Percentiles rank a stretch among this genome's conserved stretches.
Conservation (phyloP, 306 rosid species). For the Cercis canadensis region DNA sequence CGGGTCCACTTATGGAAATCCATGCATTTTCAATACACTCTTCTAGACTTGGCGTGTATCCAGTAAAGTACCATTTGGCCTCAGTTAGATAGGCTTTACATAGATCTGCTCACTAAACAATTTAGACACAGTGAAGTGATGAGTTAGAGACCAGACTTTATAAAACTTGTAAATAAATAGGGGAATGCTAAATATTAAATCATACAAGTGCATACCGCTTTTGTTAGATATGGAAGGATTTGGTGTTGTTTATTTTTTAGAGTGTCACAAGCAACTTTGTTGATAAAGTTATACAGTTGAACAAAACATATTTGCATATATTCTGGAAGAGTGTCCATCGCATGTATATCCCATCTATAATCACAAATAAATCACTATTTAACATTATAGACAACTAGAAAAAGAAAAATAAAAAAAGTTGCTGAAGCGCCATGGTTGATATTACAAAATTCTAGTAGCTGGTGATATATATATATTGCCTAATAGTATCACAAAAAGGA, state of each 20-base stretch:
- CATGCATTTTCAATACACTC: conserved; percentile 44
- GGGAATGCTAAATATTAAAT: not conserved
- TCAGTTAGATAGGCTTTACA: conserved; percentile 32
- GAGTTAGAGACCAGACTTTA: not conserved
- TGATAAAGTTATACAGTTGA: not conserved
- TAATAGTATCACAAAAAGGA: too few relatives aligned
- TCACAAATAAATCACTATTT: not conserved
- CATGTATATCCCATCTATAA: conserved; percentile 32
- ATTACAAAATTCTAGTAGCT: too few relatives aligned
- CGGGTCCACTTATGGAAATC: not conserved
- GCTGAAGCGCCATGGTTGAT: too few relatives aligned
- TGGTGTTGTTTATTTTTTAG: not conserved
- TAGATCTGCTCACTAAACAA: conserved; percentile 34
- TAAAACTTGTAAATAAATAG: not conserved
- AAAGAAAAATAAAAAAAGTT: too few relatives aligned
- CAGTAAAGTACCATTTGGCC: conserved; percentile 40
- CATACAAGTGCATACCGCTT: not conserved
- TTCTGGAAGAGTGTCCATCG: conserved; percentile 22
- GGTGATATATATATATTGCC: too few relatives aligned
- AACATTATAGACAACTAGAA: not conserved
- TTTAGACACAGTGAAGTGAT: not conserved
- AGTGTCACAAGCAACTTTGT: conserved; percentile 18
- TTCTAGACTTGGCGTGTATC: conserved; percentile 31
- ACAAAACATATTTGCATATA: conserved; percentile 35
- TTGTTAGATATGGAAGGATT: conserved; percentile 1